Conservation (phyloP, 1,284 basidiomycete species). For the Gomphus sp. region DNA sequence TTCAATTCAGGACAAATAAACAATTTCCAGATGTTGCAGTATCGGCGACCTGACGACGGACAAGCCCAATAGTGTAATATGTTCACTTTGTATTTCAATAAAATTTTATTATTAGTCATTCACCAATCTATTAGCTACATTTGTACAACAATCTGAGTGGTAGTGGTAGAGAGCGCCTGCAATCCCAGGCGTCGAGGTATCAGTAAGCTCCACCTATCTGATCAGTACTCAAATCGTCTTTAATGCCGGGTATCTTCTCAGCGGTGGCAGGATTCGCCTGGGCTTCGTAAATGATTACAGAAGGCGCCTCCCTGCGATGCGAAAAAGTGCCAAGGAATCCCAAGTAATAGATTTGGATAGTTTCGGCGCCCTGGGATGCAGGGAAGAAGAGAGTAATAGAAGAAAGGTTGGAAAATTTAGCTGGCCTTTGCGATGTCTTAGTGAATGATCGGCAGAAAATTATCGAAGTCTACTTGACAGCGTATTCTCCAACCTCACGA, state of each 20-base stretch:
- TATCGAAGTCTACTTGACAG: conserved; percentile 40
- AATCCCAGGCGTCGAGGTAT: neutral
- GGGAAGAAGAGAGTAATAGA: conserved; percentile 70
- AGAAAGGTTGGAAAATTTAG: conserved; percentile 69
- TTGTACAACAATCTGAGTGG: neutral
- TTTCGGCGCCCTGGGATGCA: conserved; percentile 62
- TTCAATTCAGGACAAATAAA: neutral
- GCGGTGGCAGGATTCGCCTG: conserved; percentile 76
- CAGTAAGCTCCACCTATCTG: neutral
- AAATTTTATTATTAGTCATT: neutral
- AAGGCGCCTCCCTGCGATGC: conserved; percentile 57
- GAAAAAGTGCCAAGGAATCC: conserved; percentile 75
- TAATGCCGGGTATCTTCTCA: conserved; percentile 65
- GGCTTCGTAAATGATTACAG: conserved; percentile 71
- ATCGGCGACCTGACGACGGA: neutral
- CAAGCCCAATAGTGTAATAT: neutral
- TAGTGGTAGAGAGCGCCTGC: neutral
- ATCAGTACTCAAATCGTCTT: conserved; percentile 30
- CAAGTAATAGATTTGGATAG: conserved; percentile 60
- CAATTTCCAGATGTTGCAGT: conserved; percentile 2
- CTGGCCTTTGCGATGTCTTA: conserved; percentile 36
- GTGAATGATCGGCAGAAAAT: neutral
- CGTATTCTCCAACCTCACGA: conserved; percentile 67
- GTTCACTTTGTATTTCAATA: neutral
- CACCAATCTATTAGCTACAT: neutral